phyloP scores from a whole-genome alignment of 768 basidiomycete species.

The Rhizopogon salebrosus region DNA sequence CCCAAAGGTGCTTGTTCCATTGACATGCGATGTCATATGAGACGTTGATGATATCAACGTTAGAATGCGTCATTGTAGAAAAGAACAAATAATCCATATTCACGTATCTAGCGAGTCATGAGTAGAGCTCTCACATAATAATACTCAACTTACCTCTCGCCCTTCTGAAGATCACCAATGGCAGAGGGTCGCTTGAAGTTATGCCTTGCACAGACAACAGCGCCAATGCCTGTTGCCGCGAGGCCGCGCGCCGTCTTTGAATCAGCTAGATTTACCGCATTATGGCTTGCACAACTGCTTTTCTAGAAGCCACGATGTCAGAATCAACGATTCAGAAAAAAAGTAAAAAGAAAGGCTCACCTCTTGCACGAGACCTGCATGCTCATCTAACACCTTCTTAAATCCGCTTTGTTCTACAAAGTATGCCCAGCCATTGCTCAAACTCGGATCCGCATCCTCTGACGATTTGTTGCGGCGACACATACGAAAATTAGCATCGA shows the following conservation, averaged over 20 bases:
- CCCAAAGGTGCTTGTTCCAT: conserved; percentile 8
- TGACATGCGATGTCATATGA: conserved; percentile 18
- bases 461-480: conserved; percentile 12
- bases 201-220: neutral
- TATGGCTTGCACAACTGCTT: conserved; percentile 13
- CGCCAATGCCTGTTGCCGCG: neutral
- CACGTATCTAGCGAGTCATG: conserved; percentile 4
- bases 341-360: conserved; percentile 5
- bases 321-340: too few species aligned
- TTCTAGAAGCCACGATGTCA: neutral
- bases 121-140: neutral
- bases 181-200: conserved; percentile 10
- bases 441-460: conserved; percentile 13
- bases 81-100: conserved; percentile 16
- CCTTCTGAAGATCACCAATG: conserved; percentile 13
- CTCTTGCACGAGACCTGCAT: conserved; percentile 10
- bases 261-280: neutral
- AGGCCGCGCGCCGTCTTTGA: neutral
- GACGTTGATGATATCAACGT: conserved; percentile 1
- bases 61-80: neutral
- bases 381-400: conserved; percentile 9
- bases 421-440: conserved; percentile 20
- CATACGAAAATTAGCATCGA: conserved; percentile 24
- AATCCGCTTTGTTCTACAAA: conserved; percentile 20
- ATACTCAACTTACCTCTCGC: conserved; percentile 8